Conservation (phyloP, 768 basidiomycete genomes). For the Mycena amicta region DNA sequence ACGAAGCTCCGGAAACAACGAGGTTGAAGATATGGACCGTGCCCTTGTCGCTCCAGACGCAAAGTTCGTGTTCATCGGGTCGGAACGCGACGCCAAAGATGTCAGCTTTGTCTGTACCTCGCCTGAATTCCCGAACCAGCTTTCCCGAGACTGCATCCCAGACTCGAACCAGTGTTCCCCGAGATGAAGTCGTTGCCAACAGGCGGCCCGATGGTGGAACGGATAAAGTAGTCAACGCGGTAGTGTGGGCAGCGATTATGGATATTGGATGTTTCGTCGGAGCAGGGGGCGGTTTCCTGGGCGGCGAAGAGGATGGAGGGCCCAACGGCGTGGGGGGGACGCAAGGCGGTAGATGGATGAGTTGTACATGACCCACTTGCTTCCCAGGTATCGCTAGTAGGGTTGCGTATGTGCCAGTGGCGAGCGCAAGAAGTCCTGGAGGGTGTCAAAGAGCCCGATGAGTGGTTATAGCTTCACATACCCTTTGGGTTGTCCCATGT, state of each 20-base stretch:
- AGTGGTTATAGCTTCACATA: constrained; percentile 34
- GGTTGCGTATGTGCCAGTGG: constrained; percentile 76
- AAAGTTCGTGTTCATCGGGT: constrained; percentile 82
- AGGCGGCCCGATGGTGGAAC: constrained; percentile 76
- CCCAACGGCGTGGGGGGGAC: constrained; percentile 56
- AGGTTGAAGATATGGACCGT: constrained; percentile 90
- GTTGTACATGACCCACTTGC: constrained; percentile 86
- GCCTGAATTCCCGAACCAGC: constrained; percentile 75
- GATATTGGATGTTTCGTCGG: constrained; percentile 68
- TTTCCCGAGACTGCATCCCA: constrained; percentile 81
- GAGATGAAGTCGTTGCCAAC: constrained; percentile 80
- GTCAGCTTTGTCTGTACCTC: constrained; percentile 88
- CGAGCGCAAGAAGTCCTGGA: constrained; percentile 75
- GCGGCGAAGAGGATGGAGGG: constrained; percentile 55
- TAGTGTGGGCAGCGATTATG: constrained; percentile 83
- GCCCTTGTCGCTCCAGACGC: constrained; percentile 95
- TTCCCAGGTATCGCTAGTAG: constrained; percentile 84
- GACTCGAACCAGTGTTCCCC: constrained; percentile 84
- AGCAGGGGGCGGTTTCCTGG: constrained; percentile 57
- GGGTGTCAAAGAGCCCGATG: constrained; percentile 2
- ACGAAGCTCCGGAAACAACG: constrained; percentile 65
- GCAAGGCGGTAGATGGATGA: constrained; percentile 85
- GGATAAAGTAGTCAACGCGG: constrained; percentile 76
- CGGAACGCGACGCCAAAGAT: constrained; percentile 91
- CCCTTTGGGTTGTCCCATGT: constrained; percentile 87